Base-by-base conservation (phyloP, 2,329 filamentous ascomycete genomes). In the Scleromitrula shiraiana region DNA sequence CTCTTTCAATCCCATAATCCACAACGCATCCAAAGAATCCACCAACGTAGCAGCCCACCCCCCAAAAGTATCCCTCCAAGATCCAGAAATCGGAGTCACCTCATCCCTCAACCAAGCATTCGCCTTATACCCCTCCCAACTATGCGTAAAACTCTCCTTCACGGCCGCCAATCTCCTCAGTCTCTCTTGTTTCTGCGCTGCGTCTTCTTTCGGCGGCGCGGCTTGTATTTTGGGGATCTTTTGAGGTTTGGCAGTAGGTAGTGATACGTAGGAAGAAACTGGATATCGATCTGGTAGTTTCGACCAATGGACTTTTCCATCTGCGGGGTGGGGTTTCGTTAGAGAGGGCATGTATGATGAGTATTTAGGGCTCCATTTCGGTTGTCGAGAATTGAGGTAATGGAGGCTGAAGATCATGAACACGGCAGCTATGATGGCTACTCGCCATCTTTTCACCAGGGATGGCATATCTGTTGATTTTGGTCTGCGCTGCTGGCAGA, bases 11-110 rank as follows among this genome's bases (percentile, higher is more conserved):
- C 78, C 87, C 77, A 93, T 88, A 58, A 95, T 90, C 85, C 86
- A 94, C 2, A 95, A 70, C 0, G 88, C 89, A 62, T 95, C 88
- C 46, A 91, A 69, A 1, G 80, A 73, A 69, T 95, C 89, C 5
- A 95, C 85, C 51, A 95, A 64, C 0, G 89, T 94, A 7, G 89
- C 89, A 14, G 86, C 87, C 89, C 89, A 95, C 35, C 85, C 88
- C 60, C 88, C 91, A 67, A 97, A 97, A 0, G 88, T 87, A 62
- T 96, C 85, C 27, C 78, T 79, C 54, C 71, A 79, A 5, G 67
- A 68, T 46, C 82, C 82, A 26, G 77, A 77, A 14, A 91, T 70
- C 2, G 93, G 93, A 29, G 69, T 73, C 12, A 97, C 70, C 68
- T 97, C 93, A 62, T 98, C 93, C 55, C 91, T 85, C 53, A 83